These are phyloP conservation scores for Saccharomycopsis vini DNA, from an alignment of 805 yeast genomes.

Conservation along the genomic window DNA sequence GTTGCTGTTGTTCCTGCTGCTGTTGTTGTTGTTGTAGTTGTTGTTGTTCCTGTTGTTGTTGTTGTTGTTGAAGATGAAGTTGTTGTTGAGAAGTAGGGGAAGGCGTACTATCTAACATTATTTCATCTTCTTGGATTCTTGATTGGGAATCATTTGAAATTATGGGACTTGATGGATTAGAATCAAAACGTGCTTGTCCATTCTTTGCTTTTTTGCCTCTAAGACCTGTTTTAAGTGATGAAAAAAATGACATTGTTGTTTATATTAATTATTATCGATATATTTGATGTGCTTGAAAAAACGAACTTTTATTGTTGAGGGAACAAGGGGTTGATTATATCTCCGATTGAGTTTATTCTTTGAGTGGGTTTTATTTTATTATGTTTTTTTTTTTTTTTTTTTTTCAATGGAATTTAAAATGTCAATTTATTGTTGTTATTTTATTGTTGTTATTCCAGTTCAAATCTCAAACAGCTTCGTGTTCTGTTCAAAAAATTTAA, in stretches of 20 bases:
- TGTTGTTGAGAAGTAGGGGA: slow-evolving; percentile 9
- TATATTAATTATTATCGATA: not conserved
- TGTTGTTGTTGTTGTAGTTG: slow-evolving; percentile 18
- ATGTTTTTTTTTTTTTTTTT: too few relatives aligned
- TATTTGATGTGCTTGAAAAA: not conserved
- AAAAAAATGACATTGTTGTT: slow-evolving; percentile 35
- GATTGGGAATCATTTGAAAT: slow-evolving; percentile 20
- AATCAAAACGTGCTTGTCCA: slow-evolving; percentile 21
- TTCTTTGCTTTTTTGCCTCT: slow-evolving; percentile 35
- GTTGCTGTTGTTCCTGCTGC: slow-evolving; percentile 24
- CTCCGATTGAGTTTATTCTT: too few relatives aligned
- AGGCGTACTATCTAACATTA: slow-evolving; percentile 1
- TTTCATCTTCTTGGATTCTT: too few relatives aligned
- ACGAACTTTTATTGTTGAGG: not conserved
- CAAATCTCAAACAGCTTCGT: too few relatives aligned
- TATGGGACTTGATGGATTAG: slow-evolving; percentile 18
- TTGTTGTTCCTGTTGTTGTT: slow-evolving; percentile 10
- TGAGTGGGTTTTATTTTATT: too few relatives aligned
- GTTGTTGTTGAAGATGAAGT: slow-evolving; percentile 18
- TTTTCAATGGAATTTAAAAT: too few relatives aligned
- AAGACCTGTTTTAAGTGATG: slow-evolving; percentile 39
- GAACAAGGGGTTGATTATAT: too few relatives aligned
- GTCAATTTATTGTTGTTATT: too few relatives aligned
- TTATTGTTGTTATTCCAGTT: too few relatives aligned
- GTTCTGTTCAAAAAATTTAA: too few relatives aligned